phyloP scores from a whole-genome alignment of 179 eudicot genomes.

The Amaranthus tricolor region DNA sequence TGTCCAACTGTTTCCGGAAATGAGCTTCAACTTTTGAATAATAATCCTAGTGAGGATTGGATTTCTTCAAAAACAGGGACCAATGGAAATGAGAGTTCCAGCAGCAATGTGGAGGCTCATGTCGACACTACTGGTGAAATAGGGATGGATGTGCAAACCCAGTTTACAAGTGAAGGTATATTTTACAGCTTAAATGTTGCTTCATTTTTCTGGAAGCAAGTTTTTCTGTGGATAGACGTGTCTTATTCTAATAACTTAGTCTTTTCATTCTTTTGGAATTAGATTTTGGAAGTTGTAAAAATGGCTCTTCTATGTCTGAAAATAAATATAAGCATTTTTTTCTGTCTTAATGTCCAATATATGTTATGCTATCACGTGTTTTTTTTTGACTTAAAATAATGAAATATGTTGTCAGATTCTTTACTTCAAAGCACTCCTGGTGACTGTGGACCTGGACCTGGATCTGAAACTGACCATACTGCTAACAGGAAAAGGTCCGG shows the following conservation, averaged over 20 bases:
- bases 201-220: slow-evolving; percentile 11
- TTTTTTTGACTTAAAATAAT: not conserved
- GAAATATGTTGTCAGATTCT: slow-evolving; percentile 22
- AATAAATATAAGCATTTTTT: not conserved
- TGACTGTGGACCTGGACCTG: slow-evolving; percentile 27
- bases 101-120: slow-evolving; percentile 29
- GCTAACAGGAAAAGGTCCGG: slow-evolving; percentile 28
- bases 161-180: slow-evolving; percentile 34
- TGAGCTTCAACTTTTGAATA: slow-evolving; percentile 22
- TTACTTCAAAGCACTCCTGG: slow-evolving; percentile 19
- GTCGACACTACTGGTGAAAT: slow-evolving; percentile 25
- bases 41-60: slow-evolving; percentile 28
- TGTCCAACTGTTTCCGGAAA: slow-evolving; percentile 22
- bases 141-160: slow-evolving; percentile 22
- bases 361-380: not conserved
- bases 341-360: slow-evolving; percentile 5
- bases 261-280: not conserved
- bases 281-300: not conserved
- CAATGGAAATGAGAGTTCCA: slow-evolving; percentile 23
- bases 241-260: not conserved
- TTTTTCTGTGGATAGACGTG: not conserved
- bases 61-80: slow-evolving; percentile 19
- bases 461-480: slow-evolving; percentile 20
- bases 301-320: not conserved
- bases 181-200: slow-evolving; percentile 4